Percentiles rank a stretch among this genome's conserved stretches.
These are phyloP conservation scores for Auricularia sp. DNA, from an alignment of 768 basidiomycete species.

Conservation along the genomic window DNA sequence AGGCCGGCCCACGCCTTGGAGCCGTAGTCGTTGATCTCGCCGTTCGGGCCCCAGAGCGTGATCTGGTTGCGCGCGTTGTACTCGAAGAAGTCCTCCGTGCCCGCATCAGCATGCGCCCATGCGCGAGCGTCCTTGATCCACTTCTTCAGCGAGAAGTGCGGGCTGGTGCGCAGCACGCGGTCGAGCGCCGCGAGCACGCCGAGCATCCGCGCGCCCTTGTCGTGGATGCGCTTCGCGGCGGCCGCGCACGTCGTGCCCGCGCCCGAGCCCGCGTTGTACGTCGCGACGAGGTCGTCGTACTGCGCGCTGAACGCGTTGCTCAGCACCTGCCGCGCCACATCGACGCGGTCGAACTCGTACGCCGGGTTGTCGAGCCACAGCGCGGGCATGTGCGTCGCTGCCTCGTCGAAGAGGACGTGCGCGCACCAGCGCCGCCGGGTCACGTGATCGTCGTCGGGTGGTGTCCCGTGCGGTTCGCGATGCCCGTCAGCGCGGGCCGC, in stretches of 20 bases:
- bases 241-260: slow-evolving; percentile 15
- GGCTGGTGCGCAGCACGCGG: slow-evolving; percentile 22
- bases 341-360: slow-evolving; percentile 31
- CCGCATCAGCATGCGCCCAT: slow-evolving; percentile 21
- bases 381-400: slow-evolving; percentile 10
- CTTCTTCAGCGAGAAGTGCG: slow-evolving; percentile 24
- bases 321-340: slow-evolving; percentile 31
- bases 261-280: slow-evolving; percentile 17
- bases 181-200: slow-evolving; percentile 27
- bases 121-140: slow-evolving; percentile 28
- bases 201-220: slow-evolving; percentile 19
- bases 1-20: slow-evolving; percentile 36
- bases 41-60: slow-evolving; percentile 34
- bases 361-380: slow-evolving; percentile 21
- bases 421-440: slow-evolving; percentile 19
- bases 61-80: slow-evolving; percentile 33
- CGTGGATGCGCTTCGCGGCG: slow-evolving; percentile 6
- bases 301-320: slow-evolving; percentile 27
- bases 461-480: slow-evolving; percentile 24
- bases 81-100: slow-evolving; percentile 28
- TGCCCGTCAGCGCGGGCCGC: slow-evolving; percentile 23
- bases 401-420: slow-evolving; percentile 5
- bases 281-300: slow-evolving; percentile 23
- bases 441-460: slow-evolving; percentile 27
- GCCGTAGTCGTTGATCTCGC: slow-evolving; percentile 34